Base-by-base conservation (phyloP, 106 monocot genomes). In the Vanilla planifolia region DNA sequence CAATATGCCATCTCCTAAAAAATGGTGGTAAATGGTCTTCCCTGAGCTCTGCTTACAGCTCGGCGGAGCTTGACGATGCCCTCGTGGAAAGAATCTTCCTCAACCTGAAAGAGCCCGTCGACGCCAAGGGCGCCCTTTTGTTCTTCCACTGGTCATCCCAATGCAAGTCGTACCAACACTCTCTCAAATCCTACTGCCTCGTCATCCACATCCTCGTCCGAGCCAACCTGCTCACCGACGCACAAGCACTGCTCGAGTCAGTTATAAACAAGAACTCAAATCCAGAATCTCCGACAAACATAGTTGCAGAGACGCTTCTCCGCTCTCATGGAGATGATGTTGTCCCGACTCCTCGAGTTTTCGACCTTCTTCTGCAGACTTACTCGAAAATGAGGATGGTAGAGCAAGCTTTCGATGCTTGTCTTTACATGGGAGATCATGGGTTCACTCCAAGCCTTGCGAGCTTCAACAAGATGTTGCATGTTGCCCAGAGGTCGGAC, bases 121-220 rank as follows among this genome's bases (percentile, higher is more conserved):
- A 79, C 32, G 73, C 70, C n/a, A 85, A 66, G 43, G 69, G 48
- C 23, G 79, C 76, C 36, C 43, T 85, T 33, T 24, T 66, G 20
- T 85, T 85, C 76, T 85, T 85, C 73, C 85, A 85, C 62, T 77
- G 85, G 76, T 70, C 73, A 24, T 66, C 79, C 47, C 59, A 43
- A 1, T 33, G 30, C 19, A 42, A 52, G 27, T 41, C 40, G 25
- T 34, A 39, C 41, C 55, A 23, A 14, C 79, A 73, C 14, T 59
- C 61, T 30, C 61, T 77, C n/a, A 69, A 73, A 29, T 73, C 76
- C n/a, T 71, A 76, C 50, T 73, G 62, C 73, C 1, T 77, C 24
- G 25, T 67, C 19, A 30, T 80, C 26, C 85, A 89, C 63, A 77
- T 80, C 64, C 83, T 89, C 6, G 74, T 84, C 25, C 77, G 72